A percentile compares a stretch with the other conserved stretches of the same genome.
phyloP scores from a whole-genome alignment of 768 basidiomycete species.

The Neoboletus brunneissimus region DNA sequence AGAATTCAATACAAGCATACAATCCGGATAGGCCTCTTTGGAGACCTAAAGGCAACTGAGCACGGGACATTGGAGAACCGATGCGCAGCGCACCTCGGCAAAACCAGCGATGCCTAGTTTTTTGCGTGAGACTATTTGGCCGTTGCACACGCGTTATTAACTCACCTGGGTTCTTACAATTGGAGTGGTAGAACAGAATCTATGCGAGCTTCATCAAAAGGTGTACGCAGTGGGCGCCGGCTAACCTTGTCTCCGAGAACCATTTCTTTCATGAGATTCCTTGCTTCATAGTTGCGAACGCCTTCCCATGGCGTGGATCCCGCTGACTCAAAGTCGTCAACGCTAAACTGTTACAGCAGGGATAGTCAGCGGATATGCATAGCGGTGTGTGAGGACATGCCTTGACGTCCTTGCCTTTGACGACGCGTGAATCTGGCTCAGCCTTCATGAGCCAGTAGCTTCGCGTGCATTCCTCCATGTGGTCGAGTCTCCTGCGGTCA shows the following conservation, averaged over 20 bases:
- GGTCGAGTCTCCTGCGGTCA: neutral
- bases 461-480: conserved; percentile 8
- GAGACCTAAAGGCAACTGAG: conserved; percentile 48
- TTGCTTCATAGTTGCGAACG: conserved; percentile 80
- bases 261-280: conserved; percentile 85
- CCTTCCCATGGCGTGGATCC: conserved; percentile 81
- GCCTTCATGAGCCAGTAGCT: conserved; percentile 78
- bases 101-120: conserved; percentile 71
- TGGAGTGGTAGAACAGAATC: conserved; percentile 88
- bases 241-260: conserved; percentile 66
- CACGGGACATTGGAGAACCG: neutral
- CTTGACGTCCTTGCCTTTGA: conserved; percentile 87
- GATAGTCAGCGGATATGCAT: neutral
- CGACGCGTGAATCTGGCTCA: conserved; percentile 78
- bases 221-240: neutral
- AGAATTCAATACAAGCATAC: conserved; percentile 43
- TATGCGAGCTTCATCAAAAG: conserved; percentile 27
- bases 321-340: conserved; percentile 77
- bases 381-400: conserved; percentile 31
- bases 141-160: neutral
- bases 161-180: conserved; percentile 77
- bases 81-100: conserved; percentile 56
- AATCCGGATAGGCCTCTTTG: conserved; percentile 87
- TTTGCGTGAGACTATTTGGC: conserved; percentile 7
- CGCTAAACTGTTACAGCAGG: conserved; percentile 60